Evolutionary conservation across 2,329 filamentous ascomycete genomes (phyloP), one percentile per base, ranked within the genome.

Genomic region (Sporothrix luriei): DNA sequence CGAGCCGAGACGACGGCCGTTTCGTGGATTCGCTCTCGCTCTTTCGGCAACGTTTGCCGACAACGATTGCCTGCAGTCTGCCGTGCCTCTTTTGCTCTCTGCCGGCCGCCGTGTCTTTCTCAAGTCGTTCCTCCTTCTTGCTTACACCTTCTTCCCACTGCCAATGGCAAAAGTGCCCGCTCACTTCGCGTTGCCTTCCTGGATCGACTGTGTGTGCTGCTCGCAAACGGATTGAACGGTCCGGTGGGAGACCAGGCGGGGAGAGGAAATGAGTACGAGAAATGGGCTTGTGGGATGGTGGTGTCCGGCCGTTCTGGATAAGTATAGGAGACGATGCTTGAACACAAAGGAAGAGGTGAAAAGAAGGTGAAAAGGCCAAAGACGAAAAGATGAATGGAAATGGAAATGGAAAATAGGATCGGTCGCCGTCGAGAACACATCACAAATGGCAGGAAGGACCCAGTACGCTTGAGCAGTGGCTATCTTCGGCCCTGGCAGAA

Each of bases 221-320:
- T 62, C 59, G 40, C 38, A 48, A 46, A 62, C 40, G 40, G 59
- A 62, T 62, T 62, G 59, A 40, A 62, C 40, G 59, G 40, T 24
- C 24, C 40, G 59, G 33, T 33, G 40, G 21, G 29, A 48, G 59
- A 29, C 38, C 7, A 26, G 43, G 59, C 21, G 59, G 59, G 40
- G 38, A 43, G 59, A 48, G 21, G 24, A 26, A 62, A 62, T 43
- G 6, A n/a, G 16, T 38, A 43, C 59, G 59, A 62, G 40, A 46
- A 46, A 62, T 19, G 21, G 57, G 55, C 7, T 61, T 4, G 33
- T 61, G 33, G n/a, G 38, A 61, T 21, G 55, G 38, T 33, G 33
- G 43, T 40, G n/a, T 24, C 24, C 59, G 59, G 59, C 59, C 46
- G 59, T 48, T 62, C 40, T 40, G 7, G 24, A 65, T 29, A 40